A percentile compares a stretch with the other conserved stretches of the same genome.
phyloP scores from a whole-genome alignment of 1,284 basidiomycete genomes.

The Inonotus obliquus region DNA sequence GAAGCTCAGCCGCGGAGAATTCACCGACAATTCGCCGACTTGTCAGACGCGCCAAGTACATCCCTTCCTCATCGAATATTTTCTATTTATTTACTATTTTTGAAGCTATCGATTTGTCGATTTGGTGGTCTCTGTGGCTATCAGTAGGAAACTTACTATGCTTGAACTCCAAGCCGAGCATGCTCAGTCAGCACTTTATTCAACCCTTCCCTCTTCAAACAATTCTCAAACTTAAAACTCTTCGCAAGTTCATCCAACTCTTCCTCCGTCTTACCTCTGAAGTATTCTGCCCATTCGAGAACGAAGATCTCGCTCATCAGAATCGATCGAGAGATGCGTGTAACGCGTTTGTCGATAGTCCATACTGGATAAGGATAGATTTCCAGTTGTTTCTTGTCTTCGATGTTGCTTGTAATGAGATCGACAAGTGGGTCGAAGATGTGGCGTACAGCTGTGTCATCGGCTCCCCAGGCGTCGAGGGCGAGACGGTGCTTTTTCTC shows the following conservation, averaged over 20 bases:
- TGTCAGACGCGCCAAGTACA: not conserved
- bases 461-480: slow-evolving; percentile 62
- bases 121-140: not conserved
- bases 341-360: slow-evolving; percentile 31
- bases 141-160: not conserved
- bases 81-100: no score
- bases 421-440: slow-evolving; percentile 54
- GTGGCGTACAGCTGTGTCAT: slow-evolving; percentile 41
- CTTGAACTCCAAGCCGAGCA: slow-evolving; percentile 22
- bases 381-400: slow-evolving; percentile 33
- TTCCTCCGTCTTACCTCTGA: slow-evolving; percentile 31
- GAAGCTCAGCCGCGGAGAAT: not conserved
- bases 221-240: slow-evolving; percentile 54
- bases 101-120: no score
- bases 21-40: not conserved
- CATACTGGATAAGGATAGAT: slow-evolving; percentile 52
- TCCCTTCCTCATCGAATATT: not conserved
- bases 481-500: slow-evolving; percentile 59
- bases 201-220: slow-evolving; percentile 40
- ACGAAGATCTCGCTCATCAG: slow-evolving; percentile 36
- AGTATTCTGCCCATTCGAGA: slow-evolving; percentile 35
- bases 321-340: slow-evolving; percentile 31
- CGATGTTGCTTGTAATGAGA: slow-evolving; percentile 46
- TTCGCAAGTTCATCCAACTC: slow-evolving; percentile 43
- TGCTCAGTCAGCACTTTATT: slow-evolving; percentile 36